Percentiles rank a stretch among this genome's conserved stretches.
phyloP scores from a whole-genome alignment of 306 rosid genomes.

The Ormosia semicastrata region DNA sequence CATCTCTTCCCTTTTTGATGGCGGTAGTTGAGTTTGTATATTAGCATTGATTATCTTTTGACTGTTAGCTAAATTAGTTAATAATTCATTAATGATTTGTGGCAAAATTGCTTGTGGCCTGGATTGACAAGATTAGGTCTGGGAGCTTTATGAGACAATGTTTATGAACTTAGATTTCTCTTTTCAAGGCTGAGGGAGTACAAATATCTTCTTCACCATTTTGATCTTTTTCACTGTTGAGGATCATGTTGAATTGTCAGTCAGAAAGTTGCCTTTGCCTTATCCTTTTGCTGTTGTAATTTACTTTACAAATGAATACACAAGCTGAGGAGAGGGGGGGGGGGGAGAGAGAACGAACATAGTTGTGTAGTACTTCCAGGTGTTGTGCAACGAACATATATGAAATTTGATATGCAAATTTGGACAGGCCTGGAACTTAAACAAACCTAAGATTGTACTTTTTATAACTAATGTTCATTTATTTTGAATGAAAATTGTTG shows the following conservation, averaged over 20 bases:
- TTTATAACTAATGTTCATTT: background rate
- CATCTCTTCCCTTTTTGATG: background rate
- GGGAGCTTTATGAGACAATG: background rate
- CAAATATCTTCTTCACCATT: background rate
- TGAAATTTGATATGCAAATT: background rate
- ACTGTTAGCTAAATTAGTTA: background rate
- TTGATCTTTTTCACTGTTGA: background rate
- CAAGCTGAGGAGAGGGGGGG: background rate
- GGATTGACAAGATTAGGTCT: background rate
- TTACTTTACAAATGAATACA: background rate
- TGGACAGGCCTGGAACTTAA: background rate
- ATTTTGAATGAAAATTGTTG: background rate
- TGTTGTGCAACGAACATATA: background rate
- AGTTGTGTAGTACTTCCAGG: background rate
- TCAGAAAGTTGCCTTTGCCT: background rate
- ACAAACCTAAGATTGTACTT: background rate
- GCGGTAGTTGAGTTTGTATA: background rate
- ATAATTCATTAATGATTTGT: background rate
- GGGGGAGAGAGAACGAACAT: background rate
- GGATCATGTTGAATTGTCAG: background rate
- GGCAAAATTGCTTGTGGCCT: background rate
- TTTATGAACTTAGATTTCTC: background rate
- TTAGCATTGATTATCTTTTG: background rate
- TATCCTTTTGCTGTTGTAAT: background rate
- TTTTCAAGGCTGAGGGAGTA: background rate